Evolutionary conservation across 106 monocot genomes (phyloP).

Genomic region (Amphibolis antarctica): DNA sequence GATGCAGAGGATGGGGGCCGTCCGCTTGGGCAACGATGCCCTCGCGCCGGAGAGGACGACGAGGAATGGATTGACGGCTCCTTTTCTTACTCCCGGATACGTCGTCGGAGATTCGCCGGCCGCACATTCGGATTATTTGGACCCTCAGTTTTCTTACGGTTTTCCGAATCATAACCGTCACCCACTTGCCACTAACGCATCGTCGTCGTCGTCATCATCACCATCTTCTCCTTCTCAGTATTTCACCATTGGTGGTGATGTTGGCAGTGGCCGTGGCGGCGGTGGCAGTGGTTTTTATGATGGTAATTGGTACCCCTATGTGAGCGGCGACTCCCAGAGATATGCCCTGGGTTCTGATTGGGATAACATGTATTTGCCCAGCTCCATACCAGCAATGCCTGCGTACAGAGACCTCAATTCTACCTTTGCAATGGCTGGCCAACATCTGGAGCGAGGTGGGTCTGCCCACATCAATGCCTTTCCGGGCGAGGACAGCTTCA

Average conservation of each 20-base stretch:
- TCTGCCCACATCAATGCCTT: conserved; percentile 15
- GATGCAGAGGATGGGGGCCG: not conserved
- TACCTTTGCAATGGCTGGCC: not conserved
- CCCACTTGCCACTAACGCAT: not conserved
- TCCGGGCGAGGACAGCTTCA: conserved; percentile 18
- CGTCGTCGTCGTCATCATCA: too few species aligned
- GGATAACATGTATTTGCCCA: not conserved
- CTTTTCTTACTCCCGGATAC: too few species aligned
- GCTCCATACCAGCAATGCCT: not conserved
- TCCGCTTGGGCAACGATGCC: too few species aligned
- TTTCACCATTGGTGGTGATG: not conserved
- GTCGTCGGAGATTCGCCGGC: too few species aligned
- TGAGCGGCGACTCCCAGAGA: not conserved
- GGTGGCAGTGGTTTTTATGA: not conserved
- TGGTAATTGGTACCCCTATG: not conserved
- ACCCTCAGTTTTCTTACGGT: not conserved
- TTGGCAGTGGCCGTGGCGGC: not conserved
- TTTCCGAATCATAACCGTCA: not conserved
- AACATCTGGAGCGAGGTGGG: not conserved
- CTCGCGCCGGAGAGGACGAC: too few species aligned
- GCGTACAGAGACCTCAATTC: not conserved
- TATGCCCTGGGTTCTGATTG: not conserved
- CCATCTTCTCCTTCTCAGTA: not conserved
- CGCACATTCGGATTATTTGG: not conserved
- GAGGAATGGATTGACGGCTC: too few species aligned